Percentiles rank a stretch among this genome's conserved stretches.
Evolutionary conservation across 495 filamentous ascomycete species (phyloP).

Genomic region (Lasiosphaeria hispida): DNA sequence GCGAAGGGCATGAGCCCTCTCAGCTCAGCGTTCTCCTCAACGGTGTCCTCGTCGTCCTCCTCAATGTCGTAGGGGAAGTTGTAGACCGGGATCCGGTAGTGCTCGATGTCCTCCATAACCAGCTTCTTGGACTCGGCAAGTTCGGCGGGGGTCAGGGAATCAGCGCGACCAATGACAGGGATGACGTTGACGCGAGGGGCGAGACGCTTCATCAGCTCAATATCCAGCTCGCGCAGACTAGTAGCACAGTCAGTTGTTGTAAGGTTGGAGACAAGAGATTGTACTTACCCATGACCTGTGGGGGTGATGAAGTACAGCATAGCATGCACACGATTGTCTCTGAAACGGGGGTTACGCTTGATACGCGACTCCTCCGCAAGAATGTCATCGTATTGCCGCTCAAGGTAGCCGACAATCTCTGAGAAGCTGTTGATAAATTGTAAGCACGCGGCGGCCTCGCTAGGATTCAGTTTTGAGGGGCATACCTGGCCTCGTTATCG

Average conservation of each 20-base stretch:
- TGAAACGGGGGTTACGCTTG: constrained; percentile 99
- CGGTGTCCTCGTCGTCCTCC: constrained; percentile 98
- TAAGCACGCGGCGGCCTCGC: constrained; percentile 4
- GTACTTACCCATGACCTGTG: constrained; percentile 83
- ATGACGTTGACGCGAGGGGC: constrained; percentile 98
- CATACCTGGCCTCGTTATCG: constrained; percentile 94
- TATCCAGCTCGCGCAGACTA: constrained; percentile 95
- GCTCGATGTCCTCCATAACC: constrained; percentile 99
- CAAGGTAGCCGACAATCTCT: constrained; percentile 95
- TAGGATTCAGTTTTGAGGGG: background rate
- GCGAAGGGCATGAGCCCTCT: constrained; percentile 97
- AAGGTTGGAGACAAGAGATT: background rate
- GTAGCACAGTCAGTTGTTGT: constrained; percentile 22
- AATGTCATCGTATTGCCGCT: constrained; percentile 99
- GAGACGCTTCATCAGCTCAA: constrained; percentile 98
- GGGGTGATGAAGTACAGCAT: constrained; percentile 99
- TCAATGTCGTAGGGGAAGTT: constrained; percentile 99
- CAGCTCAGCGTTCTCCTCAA: constrained; percentile 97
- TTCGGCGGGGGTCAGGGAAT: constrained; percentile 93
- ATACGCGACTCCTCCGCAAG: constrained; percentile 98
- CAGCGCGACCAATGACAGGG: constrained; percentile 96
- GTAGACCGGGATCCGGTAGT: constrained; percentile 99
- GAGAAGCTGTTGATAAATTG: constrained; percentile 64
- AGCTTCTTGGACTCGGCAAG: constrained; percentile 98
- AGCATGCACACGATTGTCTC: constrained; percentile 97